phyloP scores from a whole-genome alignment of 352 stramenopile genomes.

The Phytopythium ostracodes region DNA sequence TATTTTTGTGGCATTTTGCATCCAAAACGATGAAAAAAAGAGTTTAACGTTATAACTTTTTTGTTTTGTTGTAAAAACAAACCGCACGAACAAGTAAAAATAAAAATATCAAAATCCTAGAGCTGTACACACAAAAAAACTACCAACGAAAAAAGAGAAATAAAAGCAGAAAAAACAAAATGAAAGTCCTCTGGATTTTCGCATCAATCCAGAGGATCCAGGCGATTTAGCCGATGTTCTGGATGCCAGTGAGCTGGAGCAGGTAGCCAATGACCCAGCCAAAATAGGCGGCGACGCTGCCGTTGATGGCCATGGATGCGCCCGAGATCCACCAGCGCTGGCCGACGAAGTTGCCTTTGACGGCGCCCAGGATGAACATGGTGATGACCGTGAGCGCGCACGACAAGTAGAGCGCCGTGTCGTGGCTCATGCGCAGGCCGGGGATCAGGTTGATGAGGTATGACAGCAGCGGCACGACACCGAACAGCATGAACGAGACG shows the following conservation, averaged over 20 bases:
- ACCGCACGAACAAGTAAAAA: background rate
- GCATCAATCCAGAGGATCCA: background rate
- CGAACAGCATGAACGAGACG: slow-evolving; percentile 88
- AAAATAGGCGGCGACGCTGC: slow-evolving; percentile 59
- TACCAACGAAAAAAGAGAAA: background rate
- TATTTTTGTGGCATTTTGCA: too few species aligned
- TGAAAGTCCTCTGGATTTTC: background rate
- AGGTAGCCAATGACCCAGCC: slow-evolving; percentile 83
- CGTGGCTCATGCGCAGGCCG: slow-evolving; percentile 46
- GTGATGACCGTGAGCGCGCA: slow-evolving; percentile 92
- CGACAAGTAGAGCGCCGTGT: slow-evolving; percentile 88
- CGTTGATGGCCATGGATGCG: slow-evolving; percentile 75
- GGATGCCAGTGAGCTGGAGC: slow-evolving; percentile 76
- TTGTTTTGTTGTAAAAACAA: too few species aligned
- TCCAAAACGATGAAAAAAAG: too few species aligned
- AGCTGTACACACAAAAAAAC: background rate
- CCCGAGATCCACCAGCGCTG: slow-evolving; percentile 71
- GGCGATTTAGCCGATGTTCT: slow-evolving; percentile 49
- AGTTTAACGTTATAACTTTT: too few species aligned
- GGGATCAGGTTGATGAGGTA: slow-evolving; percentile 90
- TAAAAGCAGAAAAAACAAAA: background rate
- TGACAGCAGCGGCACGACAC: slow-evolving; percentile 90
- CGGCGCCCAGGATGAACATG: slow-evolving; percentile 91
- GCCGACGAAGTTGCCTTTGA: slow-evolving; percentile 88
- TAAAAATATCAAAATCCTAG: background rate